These are phyloP conservation scores for Fomitopsis pinicola DNA, from an alignment of 1,284 basidiomycete species.

Conservation along the genomic window DNA sequence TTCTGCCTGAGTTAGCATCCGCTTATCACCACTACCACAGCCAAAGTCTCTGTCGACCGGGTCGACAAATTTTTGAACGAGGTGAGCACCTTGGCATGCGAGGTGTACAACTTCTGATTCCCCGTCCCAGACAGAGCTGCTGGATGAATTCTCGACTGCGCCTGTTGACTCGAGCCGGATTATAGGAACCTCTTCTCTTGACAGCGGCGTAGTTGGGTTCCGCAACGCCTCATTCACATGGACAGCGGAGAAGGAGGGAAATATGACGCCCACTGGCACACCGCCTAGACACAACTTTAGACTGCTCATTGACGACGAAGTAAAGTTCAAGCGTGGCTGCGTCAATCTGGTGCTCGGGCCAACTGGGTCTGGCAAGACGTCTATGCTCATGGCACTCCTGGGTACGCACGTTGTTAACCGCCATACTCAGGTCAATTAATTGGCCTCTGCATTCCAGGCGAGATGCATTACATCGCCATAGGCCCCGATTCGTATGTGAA, in stretches of 20 bases:
- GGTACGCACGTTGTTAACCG: constrained; percentile 21
- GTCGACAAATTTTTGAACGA: constrained; percentile 41
- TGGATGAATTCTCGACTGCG: constrained; percentile 36
- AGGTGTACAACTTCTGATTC: constrained; percentile 5
- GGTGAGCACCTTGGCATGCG: constrained; percentile 29
- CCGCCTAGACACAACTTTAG: constrained; percentile 33
- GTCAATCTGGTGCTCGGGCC: constrained; percentile 63
- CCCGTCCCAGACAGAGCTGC: constrained; percentile 38
- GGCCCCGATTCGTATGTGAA: constrained; percentile 57
- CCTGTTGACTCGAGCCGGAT: constrained; percentile 4
- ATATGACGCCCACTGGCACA: constrained; percentile 13
- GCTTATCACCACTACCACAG: constrained; percentile 17
- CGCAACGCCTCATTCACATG: constrained; percentile 37
- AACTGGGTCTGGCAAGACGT: constrained; percentile 47
- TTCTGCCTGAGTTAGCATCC: constrained; percentile 13
- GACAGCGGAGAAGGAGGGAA: constrained; percentile 18
- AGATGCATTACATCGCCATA: constrained; percentile 56
- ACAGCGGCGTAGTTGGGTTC: constrained; percentile 31
- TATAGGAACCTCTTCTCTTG: constrained; percentile 13
- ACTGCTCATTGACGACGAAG: constrained; percentile 44
- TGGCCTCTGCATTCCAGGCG: constrained; percentile 19
- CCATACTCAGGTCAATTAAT: no score
- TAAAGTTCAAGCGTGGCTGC: constrained; percentile 50
- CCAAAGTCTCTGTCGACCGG: constrained; percentile 48
- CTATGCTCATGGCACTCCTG: constrained; percentile 46